Conservation (phyloP, 2,329 filamentous ascomycete species). For the Leptoxyphium fumago region DNA sequence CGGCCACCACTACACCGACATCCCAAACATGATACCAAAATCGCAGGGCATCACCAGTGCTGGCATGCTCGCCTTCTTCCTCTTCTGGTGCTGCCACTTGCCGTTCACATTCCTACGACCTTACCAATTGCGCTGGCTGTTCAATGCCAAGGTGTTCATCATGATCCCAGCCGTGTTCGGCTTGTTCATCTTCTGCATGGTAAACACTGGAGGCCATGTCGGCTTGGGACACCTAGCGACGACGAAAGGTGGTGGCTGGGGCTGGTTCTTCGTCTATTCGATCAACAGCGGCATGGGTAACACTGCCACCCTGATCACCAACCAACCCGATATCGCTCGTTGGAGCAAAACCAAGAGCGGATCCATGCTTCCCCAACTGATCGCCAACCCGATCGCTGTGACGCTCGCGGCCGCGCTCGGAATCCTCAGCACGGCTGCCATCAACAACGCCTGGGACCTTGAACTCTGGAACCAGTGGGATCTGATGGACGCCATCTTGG, state of each 20-base stretch:
- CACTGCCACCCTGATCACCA: slow-evolving; percentile 37
- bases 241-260: slow-evolving; percentile 1
- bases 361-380: slow-evolving; percentile 28
- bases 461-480: slow-evolving; percentile 22
- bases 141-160: slow-evolving; percentile 30
- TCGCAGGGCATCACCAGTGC: slow-evolving; percentile 25
- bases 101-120: slow-evolving; percentile 29
- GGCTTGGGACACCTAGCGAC: slow-evolving; percentile 8
- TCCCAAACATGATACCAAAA: slow-evolving; percentile 24
- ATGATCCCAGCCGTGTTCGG: slow-evolving; percentile 37
- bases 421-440: slow-evolving; percentile 30
- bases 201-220: slow-evolving; percentile 23
- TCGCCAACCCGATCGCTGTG: slow-evolving; percentile 27
- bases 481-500: slow-evolving; percentile 20
- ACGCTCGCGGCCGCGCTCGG: slow-evolving; percentile 29
- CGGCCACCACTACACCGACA: slow-evolving; percentile 21
- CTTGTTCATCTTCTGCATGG: slow-evolving; percentile 27
- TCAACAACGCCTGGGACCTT: slow-evolving; percentile 28
- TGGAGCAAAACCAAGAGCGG: slow-evolving; percentile 25
- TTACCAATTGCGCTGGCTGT: slow-evolving; percentile 31
- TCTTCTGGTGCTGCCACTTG: slow-evolving; percentile 17
- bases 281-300: slow-evolving; percentile 33
- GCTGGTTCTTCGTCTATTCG: slow-evolving; percentile 24
- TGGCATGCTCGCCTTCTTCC: slow-evolving; percentile 21
- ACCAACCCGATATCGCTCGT: slow-evolving; percentile 31